These are phyloP conservation scores for Quercus gilva DNA, from an alignment of 306 rosid species.

Conservation along the genomic window DNA sequence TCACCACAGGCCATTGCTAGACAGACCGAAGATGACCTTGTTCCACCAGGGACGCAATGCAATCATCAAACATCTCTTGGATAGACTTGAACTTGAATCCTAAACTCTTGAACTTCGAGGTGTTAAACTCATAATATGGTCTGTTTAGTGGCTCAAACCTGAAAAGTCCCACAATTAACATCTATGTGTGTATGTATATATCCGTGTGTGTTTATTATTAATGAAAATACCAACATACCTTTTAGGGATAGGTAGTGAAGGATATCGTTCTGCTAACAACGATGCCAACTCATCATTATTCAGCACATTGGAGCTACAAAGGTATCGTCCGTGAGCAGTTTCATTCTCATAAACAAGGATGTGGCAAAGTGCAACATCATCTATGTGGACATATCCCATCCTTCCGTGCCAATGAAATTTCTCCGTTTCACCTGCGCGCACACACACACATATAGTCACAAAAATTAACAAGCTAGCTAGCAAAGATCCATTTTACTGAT, in stretches of 20 bases:
- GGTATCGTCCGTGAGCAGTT: constrained; percentile 57
- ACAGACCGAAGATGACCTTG: constrained; percentile 36
- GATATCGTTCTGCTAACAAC: constrained; percentile 48
- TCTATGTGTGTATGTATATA: no score
- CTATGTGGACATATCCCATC: constrained; percentile 81
- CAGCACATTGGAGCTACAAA: constrained; percentile 62
- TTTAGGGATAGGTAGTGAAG: constrained; percentile 59
- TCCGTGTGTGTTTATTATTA: no score
- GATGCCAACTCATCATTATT: constrained; percentile 49
- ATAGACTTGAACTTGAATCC: constrained; percentile 66
- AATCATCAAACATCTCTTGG: constrained; percentile 81
- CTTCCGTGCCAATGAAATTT: constrained; percentile 67
- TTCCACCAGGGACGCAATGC: constrained; percentile 60
- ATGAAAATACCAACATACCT: constrained; percentile 32
- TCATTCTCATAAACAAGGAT: constrained; percentile 60
- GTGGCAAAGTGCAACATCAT: constrained; percentile 72
- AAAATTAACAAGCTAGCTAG: not conserved
- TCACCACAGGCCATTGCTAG: not conserved
- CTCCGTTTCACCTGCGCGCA: constrained; percentile 54
- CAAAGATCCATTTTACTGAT: not conserved
- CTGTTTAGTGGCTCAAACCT: constrained; percentile 56
- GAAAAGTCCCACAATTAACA: constrained; percentile 11
- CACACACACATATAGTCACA: not conserved
- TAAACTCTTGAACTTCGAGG: constrained; percentile 44
- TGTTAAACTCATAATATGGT: constrained; percentile 57